These are phyloP conservation scores for Lycium ferocissimum DNA, from an alignment of 257 asterid species.

Conservation along the genomic window DNA sequence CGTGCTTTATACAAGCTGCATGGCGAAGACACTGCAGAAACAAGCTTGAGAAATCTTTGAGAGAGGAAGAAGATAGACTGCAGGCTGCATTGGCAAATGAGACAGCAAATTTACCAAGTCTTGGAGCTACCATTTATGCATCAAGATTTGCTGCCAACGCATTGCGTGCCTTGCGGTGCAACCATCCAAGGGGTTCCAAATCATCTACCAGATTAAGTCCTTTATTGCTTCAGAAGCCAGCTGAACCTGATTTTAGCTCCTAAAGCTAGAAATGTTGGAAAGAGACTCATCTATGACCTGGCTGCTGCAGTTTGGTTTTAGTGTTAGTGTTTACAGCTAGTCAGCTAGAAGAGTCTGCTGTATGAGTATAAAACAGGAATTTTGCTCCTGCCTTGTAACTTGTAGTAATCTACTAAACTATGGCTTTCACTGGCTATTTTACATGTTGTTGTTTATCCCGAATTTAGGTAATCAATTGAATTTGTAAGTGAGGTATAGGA, in stretches of 20 bases:
- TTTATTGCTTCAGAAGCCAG: conserved; percentile 65
- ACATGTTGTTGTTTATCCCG: not conserved
- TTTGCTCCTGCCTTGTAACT: not conserved
- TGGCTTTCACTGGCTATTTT: not conserved
- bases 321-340: not conserved
- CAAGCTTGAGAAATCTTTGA: conserved; percentile 50
- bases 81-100: conserved; percentile 43
- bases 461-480: no score
- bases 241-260: conserved; percentile 65
- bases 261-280: conserved; percentile 17
- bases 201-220: conserved; percentile 49
- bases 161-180: conserved; percentile 32
- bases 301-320: not conserved
- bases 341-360: conserved; percentile 5
- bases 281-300: not conserved
- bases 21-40: conserved; percentile 63
- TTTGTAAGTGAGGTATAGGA: no score
- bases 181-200: conserved; percentile 29
- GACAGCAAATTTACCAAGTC: conserved; percentile 44
- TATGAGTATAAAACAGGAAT: not conserved
- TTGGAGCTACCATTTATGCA: conserved; percentile 58
- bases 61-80: conserved; percentile 54
- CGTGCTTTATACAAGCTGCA: conserved; percentile 73
- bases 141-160: conserved; percentile 65
- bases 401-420: not conserved